A percentile compares a stretch with the other conserved stretches of the same genome.
Evolutionary conservation across 2,329 filamentous ascomycete species (phyloP).

Genomic region (Erysiphe neolycopersici): DNA sequence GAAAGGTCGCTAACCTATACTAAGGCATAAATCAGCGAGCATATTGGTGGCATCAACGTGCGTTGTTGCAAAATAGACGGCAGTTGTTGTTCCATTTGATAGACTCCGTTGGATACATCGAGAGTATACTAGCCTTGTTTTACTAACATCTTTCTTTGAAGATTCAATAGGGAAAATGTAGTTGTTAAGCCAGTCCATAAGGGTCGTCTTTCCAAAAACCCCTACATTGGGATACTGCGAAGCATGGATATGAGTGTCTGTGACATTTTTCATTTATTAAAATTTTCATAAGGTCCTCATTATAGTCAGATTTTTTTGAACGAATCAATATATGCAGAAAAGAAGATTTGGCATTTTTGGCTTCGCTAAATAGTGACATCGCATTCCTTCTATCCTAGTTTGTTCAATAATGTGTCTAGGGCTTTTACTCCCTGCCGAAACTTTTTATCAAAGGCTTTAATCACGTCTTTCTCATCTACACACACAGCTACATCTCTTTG

Average conservation of each 20-base stretch:
- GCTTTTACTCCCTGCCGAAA: conserved; percentile 11
- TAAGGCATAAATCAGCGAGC: conserved; percentile 59
- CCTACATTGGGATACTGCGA: conserved; percentile 85
- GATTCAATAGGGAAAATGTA: conserved; percentile 91
- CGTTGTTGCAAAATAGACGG: conserved; percentile 82
- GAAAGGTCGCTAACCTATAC: conserved; percentile 62
- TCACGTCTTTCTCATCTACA: conserved; percentile 25
- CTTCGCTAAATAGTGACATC: conserved; percentile 5
- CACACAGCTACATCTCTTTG: conserved; percentile 20
- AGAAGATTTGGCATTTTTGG: conserved; percentile 41
- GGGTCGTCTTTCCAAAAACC: conserved; percentile 77
- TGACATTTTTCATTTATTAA: not conserved
- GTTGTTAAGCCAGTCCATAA: conserved; percentile 76
- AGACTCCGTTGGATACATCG: conserved; percentile 58
- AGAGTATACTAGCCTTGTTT: conserved; percentile 46
- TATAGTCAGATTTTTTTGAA: not conserved
- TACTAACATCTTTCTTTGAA: conserved; percentile 34
- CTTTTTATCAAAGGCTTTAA: conserved; percentile 13
- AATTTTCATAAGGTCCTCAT: conserved; percentile 1
- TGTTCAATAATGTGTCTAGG: conserved; percentile 13
- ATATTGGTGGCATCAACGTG: conserved; percentile 76
- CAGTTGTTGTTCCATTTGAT: conserved; percentile 74
- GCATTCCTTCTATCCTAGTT: conserved; percentile 13
- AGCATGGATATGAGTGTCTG: conserved; percentile 88
- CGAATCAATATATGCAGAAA: conserved; percentile 54